Evolutionary conservation across 176 grass and related monocot genomes (phyloP).

Genomic region (Juncus inflexus): DNA sequence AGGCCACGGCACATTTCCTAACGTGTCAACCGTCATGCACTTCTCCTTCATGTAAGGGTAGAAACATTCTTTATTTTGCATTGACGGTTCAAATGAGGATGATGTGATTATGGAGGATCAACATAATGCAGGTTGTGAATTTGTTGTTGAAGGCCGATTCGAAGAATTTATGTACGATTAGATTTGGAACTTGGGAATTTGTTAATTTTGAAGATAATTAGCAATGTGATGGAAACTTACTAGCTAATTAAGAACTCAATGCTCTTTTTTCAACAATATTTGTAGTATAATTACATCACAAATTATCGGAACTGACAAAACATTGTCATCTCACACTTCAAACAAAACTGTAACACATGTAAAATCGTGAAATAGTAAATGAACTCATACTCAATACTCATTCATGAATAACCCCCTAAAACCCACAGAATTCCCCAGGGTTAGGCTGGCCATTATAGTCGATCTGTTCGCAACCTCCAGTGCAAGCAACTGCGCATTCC

Average conservation of each 20-base stretch:
- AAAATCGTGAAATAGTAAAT: too few species aligned
- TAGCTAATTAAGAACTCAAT: too few species aligned
- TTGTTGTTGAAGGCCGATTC: slow-evolving; percentile 22
- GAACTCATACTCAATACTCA: too few species aligned
- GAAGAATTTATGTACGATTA: too few species aligned
- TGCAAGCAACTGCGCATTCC: slow-evolving; percentile 30
- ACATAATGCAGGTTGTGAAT: neutral
- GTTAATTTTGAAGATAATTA: too few species aligned
- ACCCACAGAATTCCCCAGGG: slow-evolving; percentile 11
- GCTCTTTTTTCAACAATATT: too few species aligned
- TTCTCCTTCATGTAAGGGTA: slow-evolving; percentile 27
- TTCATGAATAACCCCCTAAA: neutral
- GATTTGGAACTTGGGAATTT: too few species aligned
- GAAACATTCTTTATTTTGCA: slow-evolving; percentile 12
- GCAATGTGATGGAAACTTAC: too few species aligned
- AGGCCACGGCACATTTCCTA: slow-evolving; percentile 31
- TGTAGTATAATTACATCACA: too few species aligned
- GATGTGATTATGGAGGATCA: slow-evolving; percentile 10
- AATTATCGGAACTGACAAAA: too few species aligned
- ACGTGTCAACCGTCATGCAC: slow-evolving; percentile 16
- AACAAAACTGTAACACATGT: too few species aligned
- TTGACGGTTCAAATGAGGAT: neutral
- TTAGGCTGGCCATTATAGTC: slow-evolving; percentile 14
- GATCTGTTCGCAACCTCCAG: neutral
- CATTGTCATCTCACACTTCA: too few species aligned